These are phyloP conservation scores for Magnusiomyces sp. DNA, from an alignment of 1,139 yeast species.

Conservation along the genomic window DNA sequence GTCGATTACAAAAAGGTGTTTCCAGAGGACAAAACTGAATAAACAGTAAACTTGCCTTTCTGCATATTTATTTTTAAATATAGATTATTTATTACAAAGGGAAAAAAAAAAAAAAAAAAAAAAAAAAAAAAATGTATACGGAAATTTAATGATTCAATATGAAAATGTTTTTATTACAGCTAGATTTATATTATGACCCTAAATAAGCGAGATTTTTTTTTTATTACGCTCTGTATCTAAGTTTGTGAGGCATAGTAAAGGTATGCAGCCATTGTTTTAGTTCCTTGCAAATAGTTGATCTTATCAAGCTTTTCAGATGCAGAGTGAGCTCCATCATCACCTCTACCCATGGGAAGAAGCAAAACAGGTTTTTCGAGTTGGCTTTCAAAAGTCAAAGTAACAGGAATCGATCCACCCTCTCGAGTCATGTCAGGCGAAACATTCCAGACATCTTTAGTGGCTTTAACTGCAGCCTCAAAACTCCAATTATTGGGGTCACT, in stretches of 20 bases:
- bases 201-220: not conserved
- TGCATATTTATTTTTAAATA: not conserved
- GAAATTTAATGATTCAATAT: not conserved
- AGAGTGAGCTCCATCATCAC: slow-evolving; percentile 98
- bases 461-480: slow-evolving; percentile 88
- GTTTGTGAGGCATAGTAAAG: slow-evolving; percentile 64
- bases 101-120: no score
- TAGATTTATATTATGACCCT: not conserved
- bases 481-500: slow-evolving; percentile 88
- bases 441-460: slow-evolving; percentile 90
- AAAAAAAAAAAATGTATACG: no score
- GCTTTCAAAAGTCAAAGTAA: slow-evolving; percentile 84
- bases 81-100: not conserved
- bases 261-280: slow-evolving; percentile 89
- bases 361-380: slow-evolving; percentile 77
- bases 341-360: slow-evolving; percentile 94
- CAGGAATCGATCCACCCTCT: slow-evolving; percentile 98
- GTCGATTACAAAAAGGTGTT: slow-evolving; percentile 36
- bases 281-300: slow-evolving; percentile 84
- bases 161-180: not conserved
- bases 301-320: slow-evolving; percentile 90
- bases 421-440: slow-evolving; percentile 94
- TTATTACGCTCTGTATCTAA: not conserved
- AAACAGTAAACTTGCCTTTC: no score
- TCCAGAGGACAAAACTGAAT: slow-evolving; percentile 18